Percentiles rank a stretch among this genome's conserved stretches.
Evolutionary conservation across 768 basidiomycete species (phyloP).

Genomic region (Boletales sp.): DNA sequence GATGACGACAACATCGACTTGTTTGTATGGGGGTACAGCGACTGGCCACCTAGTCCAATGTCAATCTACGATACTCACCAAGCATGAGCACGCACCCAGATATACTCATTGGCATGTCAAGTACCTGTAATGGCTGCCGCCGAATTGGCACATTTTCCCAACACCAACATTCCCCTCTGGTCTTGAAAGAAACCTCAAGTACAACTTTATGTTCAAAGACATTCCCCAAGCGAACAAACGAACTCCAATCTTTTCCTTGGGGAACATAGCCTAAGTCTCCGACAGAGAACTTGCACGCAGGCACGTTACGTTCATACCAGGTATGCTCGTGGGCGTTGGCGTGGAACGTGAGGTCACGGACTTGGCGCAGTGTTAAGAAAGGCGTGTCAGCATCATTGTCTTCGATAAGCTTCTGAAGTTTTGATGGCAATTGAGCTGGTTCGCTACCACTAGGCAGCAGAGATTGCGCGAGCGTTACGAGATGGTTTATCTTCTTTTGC

Average conservation of each 20-base stretch:
- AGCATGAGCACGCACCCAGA: slow-evolving; percentile 28
- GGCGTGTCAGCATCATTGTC: slow-evolving; percentile 27
- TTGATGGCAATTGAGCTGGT: slow-evolving; percentile 27
- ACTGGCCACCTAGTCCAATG: slow-evolving; percentile 40
- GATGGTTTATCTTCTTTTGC: slow-evolving; percentile 39
- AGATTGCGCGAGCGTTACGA: slow-evolving; percentile 36
- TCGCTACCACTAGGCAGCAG: slow-evolving; percentile 38
- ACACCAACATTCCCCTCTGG: slow-evolving; percentile 34
- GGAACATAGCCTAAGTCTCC: slow-evolving; percentile 48
- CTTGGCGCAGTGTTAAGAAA: slow-evolving; percentile 33
- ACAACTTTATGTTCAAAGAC: slow-evolving; percentile 30
- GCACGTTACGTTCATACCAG: slow-evolving; percentile 40
- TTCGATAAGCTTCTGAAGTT: slow-evolving; percentile 33
- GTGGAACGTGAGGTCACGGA: slow-evolving; percentile 37
- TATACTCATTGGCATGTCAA: slow-evolving; percentile 28
- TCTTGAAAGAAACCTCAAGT: slow-evolving; percentile 20
- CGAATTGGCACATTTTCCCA: slow-evolving; percentile 34
- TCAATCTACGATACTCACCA: background rate
- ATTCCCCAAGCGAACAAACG: slow-evolving; percentile 40
- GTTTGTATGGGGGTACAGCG: slow-evolving; percentile 34
- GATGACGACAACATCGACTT: slow-evolving; percentile 37
- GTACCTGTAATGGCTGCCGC: slow-evolving; percentile 32
- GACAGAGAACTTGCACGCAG: slow-evolving; percentile 37
- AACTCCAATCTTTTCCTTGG: slow-evolving; percentile 30
- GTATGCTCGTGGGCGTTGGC: slow-evolving; percentile 34